Evolutionary conservation across 768 basidiomycete species (phyloP).

Genomic region (Porphyrellus cyaneotinctus): DNA sequence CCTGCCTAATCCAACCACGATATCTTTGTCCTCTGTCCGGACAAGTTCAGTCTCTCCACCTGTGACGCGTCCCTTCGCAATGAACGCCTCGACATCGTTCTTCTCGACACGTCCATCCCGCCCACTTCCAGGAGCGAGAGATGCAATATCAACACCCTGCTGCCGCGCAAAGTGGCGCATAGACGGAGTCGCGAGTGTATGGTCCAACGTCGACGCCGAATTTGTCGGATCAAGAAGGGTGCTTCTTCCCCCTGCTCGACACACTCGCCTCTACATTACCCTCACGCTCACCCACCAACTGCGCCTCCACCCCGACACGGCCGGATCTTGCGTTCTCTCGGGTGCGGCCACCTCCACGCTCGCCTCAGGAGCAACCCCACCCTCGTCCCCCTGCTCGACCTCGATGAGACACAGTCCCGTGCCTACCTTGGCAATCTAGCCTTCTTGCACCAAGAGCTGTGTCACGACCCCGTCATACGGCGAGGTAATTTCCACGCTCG

Average conservation of each 20-base stretch:
- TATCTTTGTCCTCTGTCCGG: slow-evolving; percentile 36
- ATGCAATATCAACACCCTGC: slow-evolving; percentile 55
- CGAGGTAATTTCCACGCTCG: slow-evolving; percentile 86
- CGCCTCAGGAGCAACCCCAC: background rate
- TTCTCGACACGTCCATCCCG: slow-evolving; percentile 73
- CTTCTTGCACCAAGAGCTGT: slow-evolving; percentile 72
- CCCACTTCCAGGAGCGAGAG: slow-evolving; percentile 64
- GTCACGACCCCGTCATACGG: slow-evolving; percentile 76
- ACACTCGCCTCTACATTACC: background rate
- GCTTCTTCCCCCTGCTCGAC: slow-evolving; percentile 28
- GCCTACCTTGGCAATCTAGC: slow-evolving; percentile 82
- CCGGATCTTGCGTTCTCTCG: slow-evolving; percentile 13
- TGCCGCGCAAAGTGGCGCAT: slow-evolving; percentile 74
- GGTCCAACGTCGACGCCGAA: slow-evolving; percentile 13
- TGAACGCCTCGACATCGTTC: slow-evolving; percentile 62
- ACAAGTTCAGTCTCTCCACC: background rate
- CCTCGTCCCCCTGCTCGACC: slow-evolving; percentile 54
- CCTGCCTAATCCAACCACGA: slow-evolving; percentile 66
- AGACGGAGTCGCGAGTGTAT: slow-evolving; percentile 69
- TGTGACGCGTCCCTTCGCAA: slow-evolving; percentile 27
- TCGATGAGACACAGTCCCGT: slow-evolving; percentile 75
- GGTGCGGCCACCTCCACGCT: background rate
- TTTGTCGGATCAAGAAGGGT: slow-evolving; percentile 66
- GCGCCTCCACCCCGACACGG: background rate
- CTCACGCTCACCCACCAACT: background rate